Evolutionary conservation across 164 flowering plant genomes (phyloP), one percentile per base, ranked within the genome.

Genomic region (Pachysandra terminalis): DNA sequence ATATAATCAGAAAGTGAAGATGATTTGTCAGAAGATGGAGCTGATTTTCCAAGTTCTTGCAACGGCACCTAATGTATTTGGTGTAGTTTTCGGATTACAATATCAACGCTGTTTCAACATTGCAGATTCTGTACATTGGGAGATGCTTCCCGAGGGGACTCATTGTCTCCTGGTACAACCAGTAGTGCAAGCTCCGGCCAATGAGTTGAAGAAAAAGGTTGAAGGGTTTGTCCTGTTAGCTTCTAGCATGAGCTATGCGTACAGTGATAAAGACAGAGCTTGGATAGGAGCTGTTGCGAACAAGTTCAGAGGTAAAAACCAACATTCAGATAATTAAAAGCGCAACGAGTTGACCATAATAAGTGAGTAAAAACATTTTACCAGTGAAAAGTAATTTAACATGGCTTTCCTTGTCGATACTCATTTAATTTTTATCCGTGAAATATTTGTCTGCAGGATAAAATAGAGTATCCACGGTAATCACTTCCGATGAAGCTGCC

Each of bases 81-180:
- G 60, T 58, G 19, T 16, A 26, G 14, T 58, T 58, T 58, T 9
- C 61, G 16, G 26, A 26, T 27, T 14, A 58, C 19, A 41, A 26
- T 19, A 27, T 32, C 16, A 32, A 16, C 61, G 45, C 49, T 19
- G n/a, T 59, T 76, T 66, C 19, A 19, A 64, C 27, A 68, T 52
- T 76, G 51, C 85, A 89, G 97, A 83, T 68, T 73, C 81, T 70
- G 85, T 57, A 60, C 60, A 79, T 22, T 74, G 83, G 90, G 76
- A 80, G 66, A 74, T 85, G 71, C 83, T 90, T 9, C 96, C 93
- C 9, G 67, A 75, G 27, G 90, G 88, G n/a, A 82, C 87, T 56
- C 71, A 76, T 24, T 88, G 93, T 65, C 73, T 88, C 66, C 69
- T 90, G 65, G 81, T 92, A 55, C 88, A 87, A 65, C 95, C 96